A percentile compares a stretch with the other conserved stretches of the same genome.
These are phyloP conservation scores for Silene uniflora DNA, from an alignment of 148 eudicot genomes.

Conservation along the genomic window DNA sequence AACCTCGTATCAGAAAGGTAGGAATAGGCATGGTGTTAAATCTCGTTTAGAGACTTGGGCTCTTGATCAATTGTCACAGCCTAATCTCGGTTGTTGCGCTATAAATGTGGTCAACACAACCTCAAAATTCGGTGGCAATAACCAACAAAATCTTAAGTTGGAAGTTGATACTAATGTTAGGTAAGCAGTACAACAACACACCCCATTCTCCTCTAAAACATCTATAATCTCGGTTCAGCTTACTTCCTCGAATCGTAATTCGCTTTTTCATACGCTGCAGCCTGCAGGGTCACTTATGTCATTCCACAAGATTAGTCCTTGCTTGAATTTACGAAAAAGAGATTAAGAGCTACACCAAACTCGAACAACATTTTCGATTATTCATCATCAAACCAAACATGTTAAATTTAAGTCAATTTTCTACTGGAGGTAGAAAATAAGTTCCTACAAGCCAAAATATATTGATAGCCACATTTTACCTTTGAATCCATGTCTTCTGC, in stretches of 20 bases:
- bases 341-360: background rate
- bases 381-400: background rate
- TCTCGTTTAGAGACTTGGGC: background rate
- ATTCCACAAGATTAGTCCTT: conserved; percentile 50
- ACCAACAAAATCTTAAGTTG: background rate
- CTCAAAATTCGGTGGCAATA: background rate
- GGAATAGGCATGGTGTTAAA: background rate
- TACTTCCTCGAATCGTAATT: conserved; percentile 59
- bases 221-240: conserved; percentile 94
- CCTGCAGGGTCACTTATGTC: conserved; percentile 77
- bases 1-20: background rate
- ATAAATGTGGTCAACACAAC: background rate
- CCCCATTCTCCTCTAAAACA: conserved; percentile 98
- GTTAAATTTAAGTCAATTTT: too few relatives aligned
- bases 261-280: conserved; percentile 53
- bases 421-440: too few relatives aligned
- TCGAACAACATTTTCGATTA: background rate
- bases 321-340: background rate
- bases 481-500: too few relatives aligned
- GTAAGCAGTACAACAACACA: conserved; percentile 28
- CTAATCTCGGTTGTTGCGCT: background rate
- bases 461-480: too few relatives aligned
- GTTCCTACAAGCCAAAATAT: too few relatives aligned
- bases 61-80: background rate
- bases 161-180: background rate